These are phyloP conservation scores for Auricularia auricula-judae DNA, from an alignment of 768 basidiomycete genomes.

Conservation along the genomic window DNA sequence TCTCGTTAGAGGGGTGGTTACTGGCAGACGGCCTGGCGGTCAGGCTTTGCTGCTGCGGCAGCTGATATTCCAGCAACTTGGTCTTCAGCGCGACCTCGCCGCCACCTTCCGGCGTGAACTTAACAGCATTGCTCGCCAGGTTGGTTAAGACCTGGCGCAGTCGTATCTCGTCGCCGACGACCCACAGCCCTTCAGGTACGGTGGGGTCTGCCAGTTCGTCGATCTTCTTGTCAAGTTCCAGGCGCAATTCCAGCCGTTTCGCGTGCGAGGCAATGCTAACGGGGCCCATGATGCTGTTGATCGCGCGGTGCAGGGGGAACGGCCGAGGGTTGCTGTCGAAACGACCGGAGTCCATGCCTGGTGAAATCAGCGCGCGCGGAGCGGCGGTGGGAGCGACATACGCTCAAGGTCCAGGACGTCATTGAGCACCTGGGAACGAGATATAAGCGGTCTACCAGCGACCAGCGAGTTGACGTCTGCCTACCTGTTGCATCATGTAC, in stretches of 20 bases:
- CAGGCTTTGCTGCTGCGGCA: neutral
- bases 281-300: slow-evolving; percentile 17
- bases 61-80: neutral
- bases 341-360: neutral
- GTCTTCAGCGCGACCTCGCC: slow-evolving; percentile 11
- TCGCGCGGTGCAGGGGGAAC: slow-evolving; percentile 18
- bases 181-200: slow-evolving; percentile 13
- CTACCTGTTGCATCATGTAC: slow-evolving; percentile 21
- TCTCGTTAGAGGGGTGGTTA: neutral
- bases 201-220: slow-evolving; percentile 20
- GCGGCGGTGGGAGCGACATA: neutral
- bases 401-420: slow-evolving; percentile 10
- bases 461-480: too few species aligned
- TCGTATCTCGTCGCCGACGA: slow-evolving; percentile 32
- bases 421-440: slow-evolving; percentile 1
- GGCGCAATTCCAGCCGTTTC: slow-evolving; percentile 19
- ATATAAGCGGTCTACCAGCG: too few species aligned
- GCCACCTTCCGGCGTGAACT: slow-evolving; percentile 17
- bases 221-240: slow-evolving; percentile 26
- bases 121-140: slow-evolving; percentile 24
- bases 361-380: neutral
- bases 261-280: slow-evolving; percentile 15
- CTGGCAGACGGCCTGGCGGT: neutral
- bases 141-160: slow-evolving; percentile 28
- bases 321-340: slow-evolving; percentile 1